These are phyloP conservation scores for Amoebophrya sp. DNA, from an alignment of 169 alveolate species.

Conservation along the genomic window DNA sequence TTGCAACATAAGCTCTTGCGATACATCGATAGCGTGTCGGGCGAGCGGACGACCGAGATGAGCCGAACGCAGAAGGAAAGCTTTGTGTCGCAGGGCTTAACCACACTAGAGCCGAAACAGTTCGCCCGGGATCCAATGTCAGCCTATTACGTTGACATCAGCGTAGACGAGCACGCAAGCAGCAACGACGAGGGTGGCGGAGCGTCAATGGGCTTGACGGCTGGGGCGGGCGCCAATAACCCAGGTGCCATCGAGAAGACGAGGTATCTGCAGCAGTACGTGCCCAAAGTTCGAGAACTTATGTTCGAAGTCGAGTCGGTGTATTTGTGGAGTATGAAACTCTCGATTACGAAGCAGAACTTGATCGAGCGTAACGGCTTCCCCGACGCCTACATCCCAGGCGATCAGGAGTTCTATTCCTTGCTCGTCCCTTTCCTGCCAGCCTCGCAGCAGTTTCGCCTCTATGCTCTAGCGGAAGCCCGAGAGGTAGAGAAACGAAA, in stretches of 20 bases:
- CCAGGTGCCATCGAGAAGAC: not conserved
- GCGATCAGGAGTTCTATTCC: not conserved
- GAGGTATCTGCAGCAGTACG: not conserved
- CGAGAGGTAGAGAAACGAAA: not conserved
- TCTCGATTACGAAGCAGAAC: not conserved
- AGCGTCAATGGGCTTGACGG: too few relatives aligned
- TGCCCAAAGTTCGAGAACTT: not conserved
- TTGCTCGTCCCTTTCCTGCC: not conserved
- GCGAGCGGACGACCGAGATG: not conserved
- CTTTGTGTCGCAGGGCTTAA: not conserved
- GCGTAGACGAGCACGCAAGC: not conserved
- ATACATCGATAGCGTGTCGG: not conserved
- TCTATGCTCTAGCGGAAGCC: not conserved
- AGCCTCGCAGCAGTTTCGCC: not conserved
- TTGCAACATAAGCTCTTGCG: not conserved
- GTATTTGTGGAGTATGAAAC: not conserved
- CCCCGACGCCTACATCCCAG: not conserved
- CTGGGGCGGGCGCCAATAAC: not conserved
- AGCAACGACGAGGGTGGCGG: too few relatives aligned
- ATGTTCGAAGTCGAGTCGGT: not conserved
- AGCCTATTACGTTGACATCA: not conserved
- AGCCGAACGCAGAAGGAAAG: not conserved
- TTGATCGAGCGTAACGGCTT: not conserved
- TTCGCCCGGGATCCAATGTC: not conserved
- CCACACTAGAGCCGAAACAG: not conserved